Evolutionary conservation across 2,329 filamentous ascomycete species (phyloP), one percentile per base, ranked within the genome.

Genomic region (Aspergillus sp.): DNA sequence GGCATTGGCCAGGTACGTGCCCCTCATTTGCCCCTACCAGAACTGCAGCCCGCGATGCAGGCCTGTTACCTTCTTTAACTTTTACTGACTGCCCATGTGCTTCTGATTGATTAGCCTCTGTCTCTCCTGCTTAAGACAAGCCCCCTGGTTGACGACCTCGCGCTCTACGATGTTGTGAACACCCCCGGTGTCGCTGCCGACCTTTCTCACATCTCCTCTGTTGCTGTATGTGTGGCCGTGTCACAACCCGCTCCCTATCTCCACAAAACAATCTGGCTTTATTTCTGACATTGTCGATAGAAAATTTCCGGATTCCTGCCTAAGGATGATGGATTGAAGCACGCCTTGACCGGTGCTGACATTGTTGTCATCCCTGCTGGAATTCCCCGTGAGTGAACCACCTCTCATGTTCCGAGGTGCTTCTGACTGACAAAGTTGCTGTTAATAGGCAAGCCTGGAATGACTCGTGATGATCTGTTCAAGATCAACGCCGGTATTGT

Each of bases 401-500:
- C 36, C 21, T 36, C 21, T 54, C 52, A 23, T 21, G 23, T 17
- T 38, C 19, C 39, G 32, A 43, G 52, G 21, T 8, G 17, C 38
- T 38, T 41, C 59, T 60, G 59, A 72, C 67, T 73, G 48, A 70
- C 67, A 28, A 21, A 15, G 55, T 15, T 45, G 19, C 25, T 19
- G 10, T 23, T 48, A 49, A 45, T 60, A 97, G 94, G 94, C 82
- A 98, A 98, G 87, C 95, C 95, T 72, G 95, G 95, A 74, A 99
- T 99, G 95, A 97, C 91, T 80, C 92, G 95, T 83, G 95, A 99
- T 74, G 95, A 98, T 77, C 91, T 99, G 62, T 99, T 99, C 90
- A 97, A 97, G 84, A 97, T 97, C 85, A 99, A 99, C 79, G 95
- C 95, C 63, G 91, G 93, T 72, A 99, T 99, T 75, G 95, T 99